A percentile compares a stretch with the other conserved stretches of the same genome.
phyloP scores from a whole-genome alignment of 257 asterid genomes.

The Phtheirospermum japonicum region DNA sequence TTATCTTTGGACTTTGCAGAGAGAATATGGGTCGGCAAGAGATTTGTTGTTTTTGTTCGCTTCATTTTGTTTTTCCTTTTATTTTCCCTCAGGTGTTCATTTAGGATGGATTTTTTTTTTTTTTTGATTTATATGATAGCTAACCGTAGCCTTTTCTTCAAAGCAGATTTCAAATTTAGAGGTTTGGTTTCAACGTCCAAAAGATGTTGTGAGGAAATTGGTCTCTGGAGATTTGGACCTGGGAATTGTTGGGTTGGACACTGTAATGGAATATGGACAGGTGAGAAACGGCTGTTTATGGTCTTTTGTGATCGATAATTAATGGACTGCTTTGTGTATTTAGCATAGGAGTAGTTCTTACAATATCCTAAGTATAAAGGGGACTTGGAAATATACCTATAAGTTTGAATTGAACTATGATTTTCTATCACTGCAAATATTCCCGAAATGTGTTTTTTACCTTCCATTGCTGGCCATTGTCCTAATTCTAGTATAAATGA shows the following conservation, averaged over 20 bases:
- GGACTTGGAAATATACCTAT: slow-evolving; percentile 7
- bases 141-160: slow-evolving; percentile 15
- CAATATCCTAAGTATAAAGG: slow-evolving; percentile 9
- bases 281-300: slow-evolving; percentile 35
- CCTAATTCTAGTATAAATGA: neutral
- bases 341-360: slow-evolving; percentile 20
- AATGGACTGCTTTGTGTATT: slow-evolving; percentile 16
- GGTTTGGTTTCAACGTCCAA: slow-evolving; percentile 99
- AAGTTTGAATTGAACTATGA: slow-evolving; percentile 11
- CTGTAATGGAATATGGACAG: slow-evolving; percentile 76
- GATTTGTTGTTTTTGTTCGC: neutral
- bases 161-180: slow-evolving; percentile 76
- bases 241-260: slow-evolving; percentile 96
- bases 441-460: neutral
- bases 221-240: slow-evolving; percentile 95
- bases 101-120: neutral
- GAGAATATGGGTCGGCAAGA: neutral
- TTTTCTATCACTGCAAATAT: slow-evolving; percentile 6
- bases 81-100: neutral
- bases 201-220: slow-evolving; percentile 89
- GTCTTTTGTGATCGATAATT: slow-evolving; percentile 15
- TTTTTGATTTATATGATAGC: slow-evolving; percentile 21
- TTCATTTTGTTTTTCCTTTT: neutral
- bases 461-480: slow-evolving; percentile 1
- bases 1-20: no score